Base-by-base conservation (phyloP, 306 rosid species). In the Phaseolus lunatus region DNA sequence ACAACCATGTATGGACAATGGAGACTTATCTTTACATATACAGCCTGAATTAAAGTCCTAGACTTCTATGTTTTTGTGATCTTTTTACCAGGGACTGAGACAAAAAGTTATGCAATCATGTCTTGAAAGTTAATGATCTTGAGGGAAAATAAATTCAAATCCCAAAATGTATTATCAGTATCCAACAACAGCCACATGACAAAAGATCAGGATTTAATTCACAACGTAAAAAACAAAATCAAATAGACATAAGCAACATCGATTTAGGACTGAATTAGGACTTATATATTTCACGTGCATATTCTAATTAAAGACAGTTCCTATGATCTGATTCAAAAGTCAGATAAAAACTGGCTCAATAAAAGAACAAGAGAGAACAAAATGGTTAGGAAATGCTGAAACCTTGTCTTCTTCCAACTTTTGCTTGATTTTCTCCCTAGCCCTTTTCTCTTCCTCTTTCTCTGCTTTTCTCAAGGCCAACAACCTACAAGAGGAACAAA, bases 391-490 rank as follows among this genome's bases (percentile, higher is more conserved):
- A 77, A 48, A 72, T 69, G 66, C 29, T 7, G 82, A 89, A 74
- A 85, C 98, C 94, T 92, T 94, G 87, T 94, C 98, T 85, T 95
- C 99, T 86, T 91, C 99, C 88, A 95, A 84, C 83, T 91, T 95
- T 79, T 90, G 97, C 79, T 65, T 91, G 83, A 95, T 95, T 90
- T 87, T 95, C 78, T 95, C 99, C 68, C 97, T 86, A 62, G 97
- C 99, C 85, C 88, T 90, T 85, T 70, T 89, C 89, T 95, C 99
- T 80, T 95, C 99, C 69, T 92, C 99, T 84, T 95, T 92, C 87
- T 95, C 99, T 54, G 97, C 99, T 89, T 95, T 95, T 45, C 97
- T 84, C 85, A 91, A 79, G 80, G 99, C 97, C 74, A 92, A 13
- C 82, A 95, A 73, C 84, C 99, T 95, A 82, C 44, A 56, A 56